Base-by-base conservation (phyloP, 1,139 yeast genomes). In the Hansenula lynferdii region DNA sequence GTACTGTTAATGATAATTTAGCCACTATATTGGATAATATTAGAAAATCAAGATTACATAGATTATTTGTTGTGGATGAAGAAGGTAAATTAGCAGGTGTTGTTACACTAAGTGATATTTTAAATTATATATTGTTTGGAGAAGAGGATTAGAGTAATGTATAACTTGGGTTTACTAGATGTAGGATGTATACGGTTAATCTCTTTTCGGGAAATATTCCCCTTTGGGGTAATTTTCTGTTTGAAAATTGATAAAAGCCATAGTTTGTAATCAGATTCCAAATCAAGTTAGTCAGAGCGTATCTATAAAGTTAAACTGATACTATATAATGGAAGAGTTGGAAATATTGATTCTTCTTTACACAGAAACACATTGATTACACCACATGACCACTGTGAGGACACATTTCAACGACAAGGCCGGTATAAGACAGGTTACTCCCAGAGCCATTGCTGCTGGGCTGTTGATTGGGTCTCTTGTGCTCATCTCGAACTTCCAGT, bases 1-100 rank as follows among this genome's bases (percentile, higher is more conserved):
- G 98, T 64, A 89, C 97, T 0, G 71, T 80, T 48, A 75, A 80
- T 50, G 99, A 94, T 60, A 74, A 94, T 46, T 69, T 94, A 44
- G 85, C 95, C 47, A 87, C 96, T 14, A 85, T 94, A 44, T 77
- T 92, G 82, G 97, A 92, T 58, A 90, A 96, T 30, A 87, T 94
- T 44, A 75, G 97, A 55, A 84, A 90, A 53, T 82, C 95, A 29
- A 76, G 97, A 50, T 73, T 92, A 47, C 97, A 94, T 62, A 75
- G 99, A 59, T 75, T 94, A 56, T 87, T 90, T 59, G 92, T 94
- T 31, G 96, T 94, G 22, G 96, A 92, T 59, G 83, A 78, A 28
- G 75, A 75, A 24, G 94, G 95, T 7, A 75, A 70, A 42, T 68
- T 92, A 50, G 67, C 80, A 35, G 95, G 96, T 29, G 92, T 92